Evolutionary conservation across 441 rosid species (phyloP), one percentile per base, ranked within the genome.

Genomic region (Mallotus japonicus): DNA sequence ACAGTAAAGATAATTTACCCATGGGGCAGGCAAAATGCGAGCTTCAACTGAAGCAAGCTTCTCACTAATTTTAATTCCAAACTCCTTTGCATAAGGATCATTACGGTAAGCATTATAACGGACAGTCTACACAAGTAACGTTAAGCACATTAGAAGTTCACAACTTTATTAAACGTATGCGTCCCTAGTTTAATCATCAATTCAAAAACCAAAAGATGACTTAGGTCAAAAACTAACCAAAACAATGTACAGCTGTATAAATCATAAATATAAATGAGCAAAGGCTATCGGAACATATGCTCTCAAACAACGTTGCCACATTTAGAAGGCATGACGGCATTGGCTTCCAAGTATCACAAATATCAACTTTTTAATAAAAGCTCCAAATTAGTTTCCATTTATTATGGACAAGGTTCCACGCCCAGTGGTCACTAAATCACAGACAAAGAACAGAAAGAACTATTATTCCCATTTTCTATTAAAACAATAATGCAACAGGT

Each of bases 41-140:
- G 99, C 99, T 78, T 92, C 97, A 73, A 95, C 97, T 50, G 90
- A 86, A n/a, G 99, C 95, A 68, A 95, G 96, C 78, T 70, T 87
- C 67, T 89, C 85, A 47, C 94, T 90, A 53, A 94, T 92, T 76
- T 84, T 89, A 59, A 94, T 94, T 19, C 97, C 99, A 80, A 94
- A 92, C 77, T 92, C 99, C 73, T 87, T 83, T 3, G 97, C 97
- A 66, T 87, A 92, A 6, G 87, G 92, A 83, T 92, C 97, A n/a
- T 87, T 68, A 50, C 62, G 75, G 64, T 91, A 90, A 8, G 88
- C 89, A 85, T 95, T 95, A 60, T 87, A 92, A 6, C 9, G 54
- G 53, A 95, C 94, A 11, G 96, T 95, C 97, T 92, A 70, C 60
- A 83, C 24, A 62, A 67, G 44, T 28, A 83, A 75, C 4, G 63